Conservation (phyloP, 2,329 filamentous ascomycete species). For the Microsporum audouinii region DNA sequence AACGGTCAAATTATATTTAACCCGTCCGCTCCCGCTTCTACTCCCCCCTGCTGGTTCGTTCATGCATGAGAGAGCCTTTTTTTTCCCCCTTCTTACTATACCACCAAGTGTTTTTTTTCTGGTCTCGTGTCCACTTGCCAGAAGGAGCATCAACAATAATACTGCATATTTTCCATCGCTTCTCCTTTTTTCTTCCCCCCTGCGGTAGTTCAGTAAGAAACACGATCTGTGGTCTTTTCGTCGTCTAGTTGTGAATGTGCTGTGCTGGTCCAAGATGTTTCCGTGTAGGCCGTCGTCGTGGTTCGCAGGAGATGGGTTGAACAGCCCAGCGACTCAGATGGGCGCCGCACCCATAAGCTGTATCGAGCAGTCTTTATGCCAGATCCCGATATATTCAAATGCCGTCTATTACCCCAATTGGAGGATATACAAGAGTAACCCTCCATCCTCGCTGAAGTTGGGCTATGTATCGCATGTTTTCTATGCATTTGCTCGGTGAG, state of each 20-base stretch:
- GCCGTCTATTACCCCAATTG: constrained; percentile 78
- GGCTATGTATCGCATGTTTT: constrained; percentile 70
- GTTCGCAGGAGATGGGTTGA: not conserved
- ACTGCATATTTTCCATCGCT: not conserved
- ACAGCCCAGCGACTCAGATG: not conserved
- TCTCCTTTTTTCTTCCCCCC: not conserved
- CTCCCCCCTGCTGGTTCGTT: not conserved
- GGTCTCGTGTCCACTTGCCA: constrained; percentile 2
- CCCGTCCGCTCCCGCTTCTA: not conserved
- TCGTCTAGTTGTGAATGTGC: not conserved
- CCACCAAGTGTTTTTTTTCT: not conserved
- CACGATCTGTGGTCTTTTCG: not conserved
- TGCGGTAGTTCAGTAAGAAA: not conserved
- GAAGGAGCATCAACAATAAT: not conserved
- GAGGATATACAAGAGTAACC: constrained; percentile 59
- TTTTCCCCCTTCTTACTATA: not conserved
- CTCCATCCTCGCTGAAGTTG: constrained; percentile 62
- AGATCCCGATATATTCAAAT: constrained; percentile 44
- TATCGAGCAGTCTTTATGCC: not conserved
- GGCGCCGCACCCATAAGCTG: not conserved
- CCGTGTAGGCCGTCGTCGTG: not conserved
- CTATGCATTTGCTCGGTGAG: constrained; percentile 62
- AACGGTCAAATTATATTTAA: not conserved
- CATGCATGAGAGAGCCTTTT: not conserved
- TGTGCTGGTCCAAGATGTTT: not conserved